Base-by-base conservation (phyloP, 176 grass and related monocot genomes). In the Aegilops tauschii region DNA sequence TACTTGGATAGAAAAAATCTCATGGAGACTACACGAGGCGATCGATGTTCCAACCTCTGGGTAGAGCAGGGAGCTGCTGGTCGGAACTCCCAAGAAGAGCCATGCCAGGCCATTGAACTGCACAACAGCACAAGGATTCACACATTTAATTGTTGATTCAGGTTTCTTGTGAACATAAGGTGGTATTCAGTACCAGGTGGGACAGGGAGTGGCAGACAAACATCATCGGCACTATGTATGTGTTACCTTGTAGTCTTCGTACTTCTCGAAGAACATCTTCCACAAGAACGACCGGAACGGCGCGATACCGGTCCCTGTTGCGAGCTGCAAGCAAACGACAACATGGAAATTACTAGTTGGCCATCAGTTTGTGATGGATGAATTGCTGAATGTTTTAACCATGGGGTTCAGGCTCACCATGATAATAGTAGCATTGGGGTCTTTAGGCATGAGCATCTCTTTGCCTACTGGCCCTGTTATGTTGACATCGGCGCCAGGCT, bases 181-280 rank as follows among this genome's bases (percentile, higher is more conserved):
- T 44, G 42, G 11, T 45, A 45, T 45, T 45, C 62, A 66, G 8
- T 90, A 25, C 6, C 64, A 8, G 8, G 35, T 76, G 16, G 16
- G 40, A 7, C 16, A 56, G 50, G 5, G 42, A 31, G 1, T 45
- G 1, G 12, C 14, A 4, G 11, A 50, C 45, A 3, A 31, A 67
- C 35, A 78, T 50, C 11, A 69, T 23, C 4, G 80, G n/a, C 16
- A 45, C 63, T 82, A 18, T 74, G 8, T 75, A 20, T 56, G 12
- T 74, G 17, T 6, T 58, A 98, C 96, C 96, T 96, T 84, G 84
- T 98, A 98, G 80, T 96, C 87, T 1, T 96, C 85, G 12, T 96
- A 76, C 85, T 98, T 90, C 88, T 98, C 96, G 3, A 96, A 98
- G 90, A 98, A 98, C 96, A 98, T 98, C 30, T 98, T 98, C 96